A percentile compares a stretch with the other conserved stretches of the same genome.
These are phyloP conservation scores for Cryptosporidium meleagridis DNA, from an alignment of 169 alveolate genomes.

Conservation along the genomic window DNA sequence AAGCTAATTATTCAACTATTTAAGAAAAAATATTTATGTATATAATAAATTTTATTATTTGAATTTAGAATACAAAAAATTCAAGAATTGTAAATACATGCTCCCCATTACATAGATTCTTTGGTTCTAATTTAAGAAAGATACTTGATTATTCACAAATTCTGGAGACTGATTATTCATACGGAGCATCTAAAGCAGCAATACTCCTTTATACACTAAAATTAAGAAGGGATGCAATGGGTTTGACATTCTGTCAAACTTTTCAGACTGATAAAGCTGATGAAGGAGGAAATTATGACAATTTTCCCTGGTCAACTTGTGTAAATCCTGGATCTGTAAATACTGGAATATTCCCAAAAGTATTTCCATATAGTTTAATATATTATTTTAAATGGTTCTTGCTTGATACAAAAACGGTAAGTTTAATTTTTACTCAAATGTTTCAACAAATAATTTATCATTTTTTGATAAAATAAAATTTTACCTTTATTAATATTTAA, in stretches of 20 bases:
- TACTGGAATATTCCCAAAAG: constrained; percentile 22
- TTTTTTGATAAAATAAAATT: too few relatives aligned
- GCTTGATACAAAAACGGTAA: constrained; percentile 21
- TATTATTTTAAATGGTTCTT: constrained; percentile 26
- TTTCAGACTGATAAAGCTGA: neutral
- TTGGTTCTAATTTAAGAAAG: constrained; percentile 54
- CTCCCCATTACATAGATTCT: constrained; percentile 58
- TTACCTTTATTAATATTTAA: neutral
- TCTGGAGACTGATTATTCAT: neutral
- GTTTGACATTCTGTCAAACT: constrained; percentile 25
- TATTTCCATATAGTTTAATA: constrained; percentile 23
- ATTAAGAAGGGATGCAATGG: constrained; percentile 65
- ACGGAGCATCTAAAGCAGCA: constrained; percentile 74
- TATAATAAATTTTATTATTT: neutral
- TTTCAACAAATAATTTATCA: neutral
- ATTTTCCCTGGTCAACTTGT: constrained; percentile 70
- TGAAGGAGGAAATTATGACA: neutral
- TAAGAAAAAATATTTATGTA: too few relatives aligned
- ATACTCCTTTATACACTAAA: constrained; percentile 47
- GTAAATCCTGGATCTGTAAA: constrained; percentile 72
- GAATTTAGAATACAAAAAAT: constrained; percentile 16
- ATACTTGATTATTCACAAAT: constrained; percentile 40
- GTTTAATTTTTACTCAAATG: neutral
- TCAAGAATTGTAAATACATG: constrained; percentile 68
- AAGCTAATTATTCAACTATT: neutral